Base-by-base conservation (phyloP, 768 basidiomycete genomes). In the Pleurotus cornucopiae region DNA sequence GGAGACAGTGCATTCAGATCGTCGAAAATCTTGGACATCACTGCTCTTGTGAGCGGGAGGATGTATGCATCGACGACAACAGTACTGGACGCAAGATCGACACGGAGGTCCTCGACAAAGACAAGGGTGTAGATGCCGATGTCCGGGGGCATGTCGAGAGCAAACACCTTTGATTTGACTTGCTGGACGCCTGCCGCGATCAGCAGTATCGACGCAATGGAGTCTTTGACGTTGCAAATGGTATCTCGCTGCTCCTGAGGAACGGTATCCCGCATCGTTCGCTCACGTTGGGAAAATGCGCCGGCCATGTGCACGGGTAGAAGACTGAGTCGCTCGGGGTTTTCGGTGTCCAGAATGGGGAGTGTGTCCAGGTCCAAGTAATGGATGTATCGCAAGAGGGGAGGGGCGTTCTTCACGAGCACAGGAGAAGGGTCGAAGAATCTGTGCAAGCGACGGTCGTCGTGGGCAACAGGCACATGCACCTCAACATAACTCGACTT, bases 401-500 rank as follows among this genome's bases (percentile, higher is more conserved):
- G 51, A 16, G 51, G 38, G n/a, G 20, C 20, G 7, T 37, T 0
- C 21, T 44, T 9, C 48, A 40, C 14, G 54, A 54, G 49, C 14
- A 55, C 21, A 57, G 57, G 46, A 26, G 46, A 23, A 73, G 46
- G 11, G 69, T 66, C 16, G 63, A 47, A 25, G 62, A 62, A 30
- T 60, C 44, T n/a, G 62, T 62, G 63, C 54, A 52, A 6, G 57
- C 34, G 25, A 45, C 38, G 21, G 41, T 52, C 39, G 59, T 54
- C 9, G 39, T 55, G 39, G 60, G 61, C 20, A 59, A 38, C 13
- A 60, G 61, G 38, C 20, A 63, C 53, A 23, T 57, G 59, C 9
- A 67, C 71, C 64, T 77, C 74, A 5, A 84, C 66, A 56, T 80
- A 85, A 21, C 64, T 71, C 1, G 82, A 85, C 59, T 79, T 82